Evolutionary conservation across 2,329 filamentous ascomycete species (phyloP), one percentile per base, ranked within the genome.

Genomic region (Colletotrichum melonis): DNA sequence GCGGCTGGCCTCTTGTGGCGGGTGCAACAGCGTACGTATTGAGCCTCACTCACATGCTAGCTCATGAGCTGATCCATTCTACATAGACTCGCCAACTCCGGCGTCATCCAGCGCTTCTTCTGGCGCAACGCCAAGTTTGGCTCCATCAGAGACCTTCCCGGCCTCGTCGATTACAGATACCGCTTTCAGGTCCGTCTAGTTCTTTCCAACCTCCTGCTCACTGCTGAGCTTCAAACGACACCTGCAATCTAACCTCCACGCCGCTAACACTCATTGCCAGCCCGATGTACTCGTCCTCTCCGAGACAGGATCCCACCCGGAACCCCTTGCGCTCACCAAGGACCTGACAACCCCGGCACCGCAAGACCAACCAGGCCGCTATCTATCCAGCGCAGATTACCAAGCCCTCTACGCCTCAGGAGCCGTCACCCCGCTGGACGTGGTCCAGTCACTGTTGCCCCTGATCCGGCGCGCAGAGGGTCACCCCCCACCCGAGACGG

Each of bases 331-430:
- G 42, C 76, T 4, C 74, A 76, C 32, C 79, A 86, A 77, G 84
- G 83, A 3, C 76, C 83, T 0, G 82, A 85, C 82, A 60, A 79
- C 80, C 58, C 81, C 82, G 12, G 83, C 84, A 62, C 82, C 87
- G 8, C 78, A 82, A 19, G 79, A 83, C 57, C 78, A 85, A 14
- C 77, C 81, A 5, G 86, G 84, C 19, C 87, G 89, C 57, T 94
- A 93, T 83, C 90, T 92, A 80, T 93, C 93, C 4, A 89, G 91
- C 28, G 88, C 89, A 14, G 94, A 98, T 83, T 98, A 95, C 80
- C 92, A 95, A 80, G 88, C 89, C 64, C 88, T 93, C 54, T 97
- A 95, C 84, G 88, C 87, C 74, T 90, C 90, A 5, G 93, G 94
- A 63, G 85, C 88, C 73, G 79, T 92, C 70, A 97, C 94, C 0